These are phyloP conservation scores for Eucalyptus regnans DNA, from an alignment of 345 rosid species.

Conservation along the genomic window DNA sequence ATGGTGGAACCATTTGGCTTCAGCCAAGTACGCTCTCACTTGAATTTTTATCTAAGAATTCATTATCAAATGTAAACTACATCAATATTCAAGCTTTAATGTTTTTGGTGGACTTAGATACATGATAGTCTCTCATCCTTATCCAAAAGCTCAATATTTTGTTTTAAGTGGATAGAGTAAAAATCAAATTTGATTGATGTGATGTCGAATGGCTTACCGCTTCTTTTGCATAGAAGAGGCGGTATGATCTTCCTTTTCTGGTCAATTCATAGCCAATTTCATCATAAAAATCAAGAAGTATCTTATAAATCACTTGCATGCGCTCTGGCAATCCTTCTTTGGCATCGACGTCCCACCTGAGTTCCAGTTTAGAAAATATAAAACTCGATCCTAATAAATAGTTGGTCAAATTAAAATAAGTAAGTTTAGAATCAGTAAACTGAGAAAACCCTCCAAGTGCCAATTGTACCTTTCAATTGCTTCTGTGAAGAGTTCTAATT, in stretches of 20 bases:
- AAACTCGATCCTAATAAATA: neutral
- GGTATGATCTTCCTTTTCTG: neutral
- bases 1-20: conserved; percentile 12
- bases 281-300: conserved; percentile 8
- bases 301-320: conserved; percentile 13
- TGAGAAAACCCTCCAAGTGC: neutral
- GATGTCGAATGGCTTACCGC: neutral
- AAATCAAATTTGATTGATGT: neutral
- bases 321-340: conserved; percentile 6
- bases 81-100: neutral
- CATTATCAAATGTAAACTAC: neutral
- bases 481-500: conserved; percentile 3
- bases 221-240: conserved; percentile 7
- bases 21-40: neutral
- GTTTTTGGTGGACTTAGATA: neutral
- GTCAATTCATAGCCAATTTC: conserved; percentile 5
- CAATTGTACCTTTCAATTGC: conserved; percentile 11
- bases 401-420: neutral
- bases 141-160: too few species aligned
- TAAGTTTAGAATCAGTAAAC: neutral
- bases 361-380: neutral
- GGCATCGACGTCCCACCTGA: conserved; percentile 9
- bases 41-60: neutral
- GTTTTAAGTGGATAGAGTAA: neutral
- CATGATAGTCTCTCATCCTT: neutral